phyloP scores from a whole-genome alignment of 129 eudicot species.

The Helianthus annuus region HanXRQr2.0-SUNRISE NC_035434.2:116354593-116355092 shows the following conservation, averaged over 20 bases:
- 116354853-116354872: constrained; percentile 84
- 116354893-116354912: constrained; percentile 77
- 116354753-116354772: constrained; percentile 90
- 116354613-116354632: constrained; percentile 76
- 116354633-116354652: constrained; percentile 69
- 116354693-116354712: constrained; percentile 87
- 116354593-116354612: constrained; percentile 79
- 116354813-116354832: constrained; percentile 91
- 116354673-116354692: constrained; percentile 79
- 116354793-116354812: constrained; percentile 93
- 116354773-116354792: constrained; percentile 90
- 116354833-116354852: constrained; percentile 96
- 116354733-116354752: constrained; percentile 83
- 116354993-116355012: constrained; percentile 89
- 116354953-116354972: constrained; percentile 87
- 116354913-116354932: constrained; percentile 94
- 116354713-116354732: constrained; percentile 84
- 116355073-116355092: constrained; percentile 87
- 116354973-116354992: constrained; percentile 92
- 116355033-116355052: constrained; percentile 82
- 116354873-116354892: constrained; percentile 86
- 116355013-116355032: constrained; percentile 87
- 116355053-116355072: constrained; percentile 74
- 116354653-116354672: constrained; percentile 67
- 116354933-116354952: constrained; percentile 95